phyloP scores from a whole-genome alignment of 2,329 filamentous ascomycete genomes.

The Claviceps pazoutovae region DNA sequence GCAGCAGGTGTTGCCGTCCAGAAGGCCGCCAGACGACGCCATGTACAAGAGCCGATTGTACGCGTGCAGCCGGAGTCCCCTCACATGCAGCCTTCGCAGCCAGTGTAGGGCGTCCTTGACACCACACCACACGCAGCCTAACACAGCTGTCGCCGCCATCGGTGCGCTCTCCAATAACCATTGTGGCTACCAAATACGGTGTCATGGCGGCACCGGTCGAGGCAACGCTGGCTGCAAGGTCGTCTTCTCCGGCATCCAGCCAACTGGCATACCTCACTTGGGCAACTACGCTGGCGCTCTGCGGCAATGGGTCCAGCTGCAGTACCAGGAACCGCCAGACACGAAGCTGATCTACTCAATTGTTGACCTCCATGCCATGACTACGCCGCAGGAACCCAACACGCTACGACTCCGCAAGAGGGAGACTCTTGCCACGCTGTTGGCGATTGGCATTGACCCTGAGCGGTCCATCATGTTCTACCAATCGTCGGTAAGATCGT shows the following conservation, averaged over 20 bases:
- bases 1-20: not conserved
- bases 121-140: not conserved
- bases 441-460: constrained; percentile 75
- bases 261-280: constrained; percentile 83
- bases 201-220: not conserved
- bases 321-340: constrained; percentile 41
- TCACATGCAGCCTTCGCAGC: not conserved
- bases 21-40: not conserved
- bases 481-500: constrained; percentile 55
- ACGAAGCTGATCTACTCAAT: constrained; percentile 68
- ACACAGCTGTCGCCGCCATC: not conserved
- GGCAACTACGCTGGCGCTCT: constrained; percentile 92
- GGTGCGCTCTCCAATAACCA: not conserved
- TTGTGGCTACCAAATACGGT: not conserved
- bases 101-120: not conserved
- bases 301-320: constrained; percentile 70
- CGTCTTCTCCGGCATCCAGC: constrained; percentile 94
- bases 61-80: not conserved
- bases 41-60: not conserved
- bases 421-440: constrained; percentile 63
- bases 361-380: constrained; percentile 90
- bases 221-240: constrained; percentile 21
- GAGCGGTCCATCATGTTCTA: constrained; percentile 67
- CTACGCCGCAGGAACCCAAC: constrained; percentile 51
- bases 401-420: constrained; percentile 50